Conservation (phyloP, 192 early-diverging fungal genomes). For the Linnemannia hyalina region DNA sequence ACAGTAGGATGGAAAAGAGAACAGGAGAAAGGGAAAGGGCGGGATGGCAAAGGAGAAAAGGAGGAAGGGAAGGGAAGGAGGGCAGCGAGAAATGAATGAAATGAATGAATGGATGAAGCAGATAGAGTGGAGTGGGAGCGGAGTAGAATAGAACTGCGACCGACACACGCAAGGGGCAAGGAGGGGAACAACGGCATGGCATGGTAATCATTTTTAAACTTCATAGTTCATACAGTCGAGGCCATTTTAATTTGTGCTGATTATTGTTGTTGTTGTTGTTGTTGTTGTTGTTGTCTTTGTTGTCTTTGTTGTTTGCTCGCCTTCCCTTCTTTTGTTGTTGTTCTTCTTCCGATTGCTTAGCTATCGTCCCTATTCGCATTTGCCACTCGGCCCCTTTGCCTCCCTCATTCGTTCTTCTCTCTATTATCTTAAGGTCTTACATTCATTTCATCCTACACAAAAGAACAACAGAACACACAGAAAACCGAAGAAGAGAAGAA, state of each 20-base stretch:
- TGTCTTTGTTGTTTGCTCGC: too few species aligned
- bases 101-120: neutral
- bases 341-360: neutral
- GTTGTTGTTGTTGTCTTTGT: neutral
- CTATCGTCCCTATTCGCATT: neutral
- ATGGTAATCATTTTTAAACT: too few species aligned
- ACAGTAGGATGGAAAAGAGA: neutral
- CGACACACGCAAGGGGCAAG: neutral
- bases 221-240: too few species aligned
- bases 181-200: neutral
- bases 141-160: too few species aligned
- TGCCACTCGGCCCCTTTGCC: neutral
- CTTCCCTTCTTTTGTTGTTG: neutral
- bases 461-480: neutral
- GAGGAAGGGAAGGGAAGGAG: too few species aligned
- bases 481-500: too few species aligned
- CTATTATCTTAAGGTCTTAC: neutral
- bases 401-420: neutral
- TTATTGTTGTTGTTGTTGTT: neutral
- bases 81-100: neutral
- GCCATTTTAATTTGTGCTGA: neutral
- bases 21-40: neutral
- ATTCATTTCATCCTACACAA: neutral
- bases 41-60: neutral
- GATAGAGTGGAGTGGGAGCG: too few species aligned